Conservation (phyloP, 768 basidiomycete species). For the Roridomyces roridus region DNA sequence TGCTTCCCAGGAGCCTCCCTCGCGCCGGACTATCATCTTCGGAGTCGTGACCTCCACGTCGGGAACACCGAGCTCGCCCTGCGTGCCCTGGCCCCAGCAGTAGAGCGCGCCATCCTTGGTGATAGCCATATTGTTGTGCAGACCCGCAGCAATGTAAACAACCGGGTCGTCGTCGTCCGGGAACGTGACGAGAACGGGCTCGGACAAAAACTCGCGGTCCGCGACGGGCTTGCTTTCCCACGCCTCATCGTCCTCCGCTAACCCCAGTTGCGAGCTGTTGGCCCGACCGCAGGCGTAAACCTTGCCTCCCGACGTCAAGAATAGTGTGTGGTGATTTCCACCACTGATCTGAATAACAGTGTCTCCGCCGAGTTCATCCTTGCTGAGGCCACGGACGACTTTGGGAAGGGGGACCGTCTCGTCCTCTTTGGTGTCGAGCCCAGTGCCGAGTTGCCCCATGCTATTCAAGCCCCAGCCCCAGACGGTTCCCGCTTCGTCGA, state of each 20-base stretch:
- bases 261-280: slow-evolving; percentile 85
- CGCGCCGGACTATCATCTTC: slow-evolving; percentile 69
- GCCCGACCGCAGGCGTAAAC: slow-evolving; percentile 89
- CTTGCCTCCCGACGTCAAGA: slow-evolving; percentile 82
- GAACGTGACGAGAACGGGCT: slow-evolving; percentile 71
- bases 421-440: slow-evolving; percentile 50
- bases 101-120: slow-evolving; percentile 73
- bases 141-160: slow-evolving; percentile 68
- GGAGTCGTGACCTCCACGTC: slow-evolving; percentile 70
- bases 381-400: slow-evolving; percentile 69
- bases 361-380: slow-evolving; percentile 63
- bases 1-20: slow-evolving; percentile 75
- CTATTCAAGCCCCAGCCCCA: slow-evolving; percentile 98
- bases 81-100: slow-evolving; percentile 80
- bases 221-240: slow-evolving; percentile 48
- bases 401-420: slow-evolving; percentile 66
- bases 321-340: slow-evolving; percentile 90
- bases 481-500: slow-evolving; percentile 81
- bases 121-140: slow-evolving; percentile 75
- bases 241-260: slow-evolving; percentile 72
- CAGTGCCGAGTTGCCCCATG: slow-evolving; percentile 83
- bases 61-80: slow-evolving; percentile 75
- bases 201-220: slow-evolving; percentile 63
- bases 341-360: slow-evolving; percentile 76
- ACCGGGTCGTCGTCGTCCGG: slow-evolving; percentile 69